These are phyloP conservation scores for Fusarium caatingaense DNA, from an alignment of 2,329 filamentous ascomycete genomes.

Conservation along the genomic window DNA sequence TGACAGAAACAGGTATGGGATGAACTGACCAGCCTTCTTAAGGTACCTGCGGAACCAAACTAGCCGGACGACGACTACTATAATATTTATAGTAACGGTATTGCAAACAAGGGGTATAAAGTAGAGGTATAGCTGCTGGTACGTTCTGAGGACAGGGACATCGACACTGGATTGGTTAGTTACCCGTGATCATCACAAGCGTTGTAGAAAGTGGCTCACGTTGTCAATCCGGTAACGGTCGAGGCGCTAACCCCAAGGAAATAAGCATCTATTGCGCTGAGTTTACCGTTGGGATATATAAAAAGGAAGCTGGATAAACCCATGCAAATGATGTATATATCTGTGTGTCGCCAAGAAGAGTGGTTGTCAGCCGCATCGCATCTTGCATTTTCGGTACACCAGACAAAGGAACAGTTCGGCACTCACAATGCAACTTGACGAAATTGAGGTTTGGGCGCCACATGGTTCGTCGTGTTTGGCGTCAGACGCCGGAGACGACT, in stretches of 20 bases:
- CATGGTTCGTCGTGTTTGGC: slow-evolving; percentile 26
- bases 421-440: slow-evolving; percentile 46
- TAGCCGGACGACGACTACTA: slow-evolving; percentile 60
- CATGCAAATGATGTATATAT: slow-evolving; percentile 44
- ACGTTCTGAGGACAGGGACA: slow-evolving; percentile 59
- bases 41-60: slow-evolving; percentile 62
- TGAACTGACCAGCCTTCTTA: slow-evolving; percentile 51
- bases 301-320: slow-evolving; percentile 38
- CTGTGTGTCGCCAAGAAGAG: slow-evolving; percentile 20
- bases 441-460: slow-evolving; percentile 45
- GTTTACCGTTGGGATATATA: slow-evolving; percentile 41
- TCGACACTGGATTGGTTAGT: slow-evolving; percentile 55
- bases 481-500: slow-evolving; percentile 18
- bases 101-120: slow-evolving; percentile 62
- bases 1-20: not conserved
- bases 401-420: not conserved
- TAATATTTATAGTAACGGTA: slow-evolving; percentile 60
- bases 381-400: not conserved
- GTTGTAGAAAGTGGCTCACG: slow-evolving; percentile 49
- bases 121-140: slow-evolving; percentile 65
- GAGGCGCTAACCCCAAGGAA: slow-evolving; percentile 62
- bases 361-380: slow-evolving; percentile 15
- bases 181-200: not conserved
- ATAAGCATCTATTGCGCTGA: slow-evolving; percentile 58
- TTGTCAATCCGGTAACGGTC: slow-evolving; percentile 63